Evolutionary conservation across 495 filamentous ascomycete genomes (phyloP), one percentile per base, ranked within the genome.

Genomic region (Amniculicola lignicola): DNA sequence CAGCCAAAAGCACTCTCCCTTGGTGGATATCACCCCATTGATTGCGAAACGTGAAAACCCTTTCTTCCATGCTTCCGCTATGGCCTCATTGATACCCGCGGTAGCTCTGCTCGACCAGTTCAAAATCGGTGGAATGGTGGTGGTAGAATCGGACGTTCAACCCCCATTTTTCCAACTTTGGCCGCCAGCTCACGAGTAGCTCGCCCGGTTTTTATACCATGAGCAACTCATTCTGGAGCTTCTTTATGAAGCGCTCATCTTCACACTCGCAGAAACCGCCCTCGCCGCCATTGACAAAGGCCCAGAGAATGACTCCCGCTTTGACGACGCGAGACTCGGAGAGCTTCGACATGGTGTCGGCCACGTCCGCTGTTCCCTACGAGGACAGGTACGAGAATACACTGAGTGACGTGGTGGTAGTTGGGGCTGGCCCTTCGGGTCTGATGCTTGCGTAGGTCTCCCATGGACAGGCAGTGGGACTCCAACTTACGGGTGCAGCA

Each of bases 401-500:
- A 15, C 55, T 59, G 25, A 63, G 61, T 36, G 61, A 63, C 43
- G 84, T 89, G 7, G 80, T 82, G 33, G 76, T 89, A 22, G 82
- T 85, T 37, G 85, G 85, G 12, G 85, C 85, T 36, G 85, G 85
- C 5, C 85, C 85, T 1, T 79, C 83, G 7, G 85, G 85, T 18
- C 67, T 87, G 51, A 86, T 87, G 82, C 76, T 87, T 53, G 82
- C 83, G 74, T 83, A 72, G 38, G 74, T 69, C 33, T 5, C 6
- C 48, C 15, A 5, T 2, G 22, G 14, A 4, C 37, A 15, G 24
- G 38, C 16, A 15, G 25, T 16, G 23, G 38, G 23, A n/a, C 16
- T 43, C 23, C 35, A 25, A 40, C 42, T 47, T 27, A 42, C 35
- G 23, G 22, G 19, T 23, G 27, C 48, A 82, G 81, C 28, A 82